phyloP scores from a whole-genome alignment of 345 rosid genomes.

The Lepidium didymum region DNA sequence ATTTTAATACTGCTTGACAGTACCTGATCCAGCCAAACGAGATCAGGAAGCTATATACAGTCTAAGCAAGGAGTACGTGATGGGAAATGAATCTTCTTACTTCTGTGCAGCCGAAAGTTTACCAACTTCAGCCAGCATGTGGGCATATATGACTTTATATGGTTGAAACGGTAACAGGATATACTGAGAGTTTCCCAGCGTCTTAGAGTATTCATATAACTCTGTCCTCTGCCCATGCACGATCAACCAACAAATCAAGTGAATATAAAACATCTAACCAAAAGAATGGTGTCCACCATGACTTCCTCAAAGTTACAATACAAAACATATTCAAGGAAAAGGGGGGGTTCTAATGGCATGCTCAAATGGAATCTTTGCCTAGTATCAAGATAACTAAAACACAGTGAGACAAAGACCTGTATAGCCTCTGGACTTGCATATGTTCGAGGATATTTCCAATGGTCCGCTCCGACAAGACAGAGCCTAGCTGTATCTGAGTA shows the following conservation, averaged over 20 bases:
- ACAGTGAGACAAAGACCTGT: constrained; percentile 38
- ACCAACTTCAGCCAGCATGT: constrained; percentile 97
- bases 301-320: not conserved
- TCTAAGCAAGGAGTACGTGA: constrained; percentile 1
- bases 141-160: constrained; percentile 89
- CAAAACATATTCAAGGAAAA: not conserved
- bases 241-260: constrained; percentile 21
- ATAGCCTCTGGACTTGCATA: constrained; percentile 68
- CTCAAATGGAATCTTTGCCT: not conserved
- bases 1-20: constrained; percentile 62
- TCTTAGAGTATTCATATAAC: constrained; percentile 89
- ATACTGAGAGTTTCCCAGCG: constrained; percentile 94
- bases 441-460: constrained; percentile 68
- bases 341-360: not conserved
- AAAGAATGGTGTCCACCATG: not conserved
- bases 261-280: not conserved
- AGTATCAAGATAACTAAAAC: not conserved
- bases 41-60: constrained; percentile 26
- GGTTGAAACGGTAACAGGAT: constrained; percentile 87
- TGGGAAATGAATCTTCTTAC: constrained; percentile 44
- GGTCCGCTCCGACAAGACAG: constrained; percentile 75
- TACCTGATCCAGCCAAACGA: constrained; percentile 37
- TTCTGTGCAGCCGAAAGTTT: constrained; percentile 82
- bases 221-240: constrained; percentile 82
- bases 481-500: constrained; percentile 68